phyloP scores from a whole-genome alignment of 495 filamentous ascomycete species.

The Clohesyomyces aquaticus region DNA sequence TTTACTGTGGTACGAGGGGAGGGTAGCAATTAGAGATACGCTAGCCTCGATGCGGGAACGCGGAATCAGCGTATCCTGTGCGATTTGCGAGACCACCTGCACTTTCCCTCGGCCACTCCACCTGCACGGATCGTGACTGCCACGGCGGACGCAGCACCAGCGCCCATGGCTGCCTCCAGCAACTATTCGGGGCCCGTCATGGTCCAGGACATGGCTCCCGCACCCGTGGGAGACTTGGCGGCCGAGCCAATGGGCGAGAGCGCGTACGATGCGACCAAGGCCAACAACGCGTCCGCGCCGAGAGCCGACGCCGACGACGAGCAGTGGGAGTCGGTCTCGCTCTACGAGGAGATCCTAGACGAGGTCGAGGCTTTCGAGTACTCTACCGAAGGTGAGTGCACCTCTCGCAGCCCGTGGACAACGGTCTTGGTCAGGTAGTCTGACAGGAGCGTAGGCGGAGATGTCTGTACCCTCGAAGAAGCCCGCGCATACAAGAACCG shows the following conservation, averaged over 20 bases:
- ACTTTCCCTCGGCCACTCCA: background rate
- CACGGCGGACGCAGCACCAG: no score
- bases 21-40: conserved; percentile 1
- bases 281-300: conserved; percentile 4
- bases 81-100: background rate
- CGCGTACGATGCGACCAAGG: conserved; percentile 14
- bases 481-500: conserved; percentile 67
- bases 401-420: background rate
- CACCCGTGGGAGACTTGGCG: conserved; percentile 18
- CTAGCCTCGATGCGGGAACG: background rate
- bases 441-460: conserved; percentile 37
- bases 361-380: conserved; percentile 53
- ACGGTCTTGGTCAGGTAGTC: background rate
- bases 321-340: conserved; percentile 68
- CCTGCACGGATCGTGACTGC: background rate
- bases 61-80: background rate
- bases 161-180: conserved; percentile 16
- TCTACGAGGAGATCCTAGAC: conserved; percentile 70
- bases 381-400: conserved; percentile 39
- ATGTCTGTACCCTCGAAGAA: conserved; percentile 75
- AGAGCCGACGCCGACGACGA: conserved; percentile 59
- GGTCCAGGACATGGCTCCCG: conserved; percentile 20
- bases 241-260: conserved; percentile 7
- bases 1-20: background rate
- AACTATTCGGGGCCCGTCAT: conserved; percentile 31